Evolutionary conservation across 75 land plant genomes (phyloP), one percentile per base, ranked within the genome.

Genomic region (Sequoia sempervirens): DNA sequence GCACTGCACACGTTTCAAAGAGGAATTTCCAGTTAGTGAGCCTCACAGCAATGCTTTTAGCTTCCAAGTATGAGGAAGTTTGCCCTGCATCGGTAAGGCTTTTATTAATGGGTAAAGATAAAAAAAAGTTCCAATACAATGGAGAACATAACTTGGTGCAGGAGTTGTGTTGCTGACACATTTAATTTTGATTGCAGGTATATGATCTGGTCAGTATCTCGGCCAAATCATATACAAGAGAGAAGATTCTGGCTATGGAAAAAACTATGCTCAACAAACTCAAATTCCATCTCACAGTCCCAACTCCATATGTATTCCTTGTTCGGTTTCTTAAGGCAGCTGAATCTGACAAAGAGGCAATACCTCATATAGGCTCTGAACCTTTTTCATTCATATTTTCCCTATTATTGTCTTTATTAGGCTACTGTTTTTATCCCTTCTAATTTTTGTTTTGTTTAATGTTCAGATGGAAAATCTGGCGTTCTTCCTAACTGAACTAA

Each of bases 191-290:
- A 10, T 72, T 38, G 85, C 87, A 92, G 93, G 91, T 92, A 47
- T 82, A 89, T 85, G 94, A 92, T 26, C 90, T 97, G 15, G 92
- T 94, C 34, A 23, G 9, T 32, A 23, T 70, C 34, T n/a, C 34
- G 73, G 73, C 30, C 34, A 53, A 0, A 34, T 34, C 36, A 34
- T 34, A 0, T 34, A 34, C 36, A 34, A 34, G 36, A 34, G 36
- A 34, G 36, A 34, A 34, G 36, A 34, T 34, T 34, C 36, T 34
- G 36, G 36, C 36, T 34, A 34, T 34, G 36, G 36, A 34, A 34
- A 34, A 34, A 34, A 34, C 36, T 34, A 34, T 34, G 36, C 36
- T 34, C 36, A 34, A 34, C 36, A 34, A 34, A 34, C 36, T 34
- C 36, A 34, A 34, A 34, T 34, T 34, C 36, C 36, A 34, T 34